Evolutionary conservation across 352 stramenopile species (phyloP), one percentile per base, ranked within the genome.

Genomic region (Phytophthora megakarya): DNA sequence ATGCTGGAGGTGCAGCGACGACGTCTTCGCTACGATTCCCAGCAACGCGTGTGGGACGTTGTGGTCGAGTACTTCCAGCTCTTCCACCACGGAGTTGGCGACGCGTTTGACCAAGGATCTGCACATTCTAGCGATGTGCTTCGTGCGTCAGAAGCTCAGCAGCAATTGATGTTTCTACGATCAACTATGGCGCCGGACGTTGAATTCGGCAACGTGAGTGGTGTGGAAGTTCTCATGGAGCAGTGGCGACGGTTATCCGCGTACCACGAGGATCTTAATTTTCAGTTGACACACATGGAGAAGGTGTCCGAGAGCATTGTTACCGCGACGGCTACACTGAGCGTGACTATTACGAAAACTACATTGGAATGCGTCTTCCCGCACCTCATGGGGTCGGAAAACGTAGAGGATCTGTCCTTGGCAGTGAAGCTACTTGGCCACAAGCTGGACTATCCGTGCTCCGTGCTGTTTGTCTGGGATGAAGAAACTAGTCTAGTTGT

Each of bases 101-200:
- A 65, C 30, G 26, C 55, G 37, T 33, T 38, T 13, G 61, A 66
- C 19, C 58, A 66, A 52, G 38, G 46, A 30, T 57, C 50, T 47
- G 18, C 42, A 11, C 2, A 30, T 5, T 43, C 46, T 4, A 61
- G 42, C 12, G 64, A 75, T 28, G 42, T 75, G 8, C 44, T 71
- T 12, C 59, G 55, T 38, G 37, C 61, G 0, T 66, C 62, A 0
- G 54, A 73, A 18, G 59, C 57, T 47, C 67, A 76, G 50, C 63
- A 82, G 18, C 74, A 84, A 37, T 57, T 75, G 23, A 76, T 74
- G 48, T 84, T 84, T 54, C 59, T 86, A 7, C 45, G 65, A 10
- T 75, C 66, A 1, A 75, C 74, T 0, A 73, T 86, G 68, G 49
- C 65, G 2, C 30, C 65, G 3, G 65, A 83, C 33, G 63, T 80